Conservation (phyloP, 495 filamentous ascomycete genomes). For the Penicillium atrosanguineum region DNA sequence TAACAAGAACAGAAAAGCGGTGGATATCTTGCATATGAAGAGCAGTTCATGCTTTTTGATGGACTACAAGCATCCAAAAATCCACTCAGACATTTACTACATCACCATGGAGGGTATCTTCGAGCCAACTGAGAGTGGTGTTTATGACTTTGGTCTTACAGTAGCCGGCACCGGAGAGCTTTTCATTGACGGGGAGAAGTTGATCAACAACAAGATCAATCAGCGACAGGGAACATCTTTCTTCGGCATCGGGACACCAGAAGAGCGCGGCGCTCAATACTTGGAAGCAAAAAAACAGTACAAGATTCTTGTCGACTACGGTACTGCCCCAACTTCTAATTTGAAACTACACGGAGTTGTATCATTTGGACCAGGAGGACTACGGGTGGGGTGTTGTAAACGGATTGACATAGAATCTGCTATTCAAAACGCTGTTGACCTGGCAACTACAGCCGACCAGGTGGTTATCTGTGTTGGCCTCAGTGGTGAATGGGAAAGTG, state of each 20-base stretch:
- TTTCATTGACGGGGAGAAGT: conserved; percentile 63
- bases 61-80: conserved; percentile 60
- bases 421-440: conserved; percentile 57
- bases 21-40: conserved; percentile 54
- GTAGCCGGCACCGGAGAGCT: conserved; percentile 72
- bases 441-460: conserved; percentile 65
- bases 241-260: conserved; percentile 58
- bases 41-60: conserved; percentile 57
- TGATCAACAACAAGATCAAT: conserved; percentile 66
- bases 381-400: conserved; percentile 73
- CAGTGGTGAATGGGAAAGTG: conserved; percentile 84
- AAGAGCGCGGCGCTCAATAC: conserved; percentile 55
- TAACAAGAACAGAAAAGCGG: conserved; percentile 40
- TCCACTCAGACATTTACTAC: conserved; percentile 54
- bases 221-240: conserved; percentile 61
- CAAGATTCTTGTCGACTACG: conserved; percentile 61
- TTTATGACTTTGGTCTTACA: conserved; percentile 74
- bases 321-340: conserved; percentile 60
- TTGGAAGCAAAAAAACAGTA: conserved; percentile 61
- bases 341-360: conserved; percentile 51
- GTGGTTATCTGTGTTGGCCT: conserved; percentile 79
- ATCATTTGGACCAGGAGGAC: conserved; percentile 65
- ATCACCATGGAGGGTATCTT: conserved; percentile 60
- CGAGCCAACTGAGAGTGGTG: conserved; percentile 58
- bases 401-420: conserved; percentile 65